phyloP scores from a whole-genome alignment of 352 stramenopile species.

The Pilasporangium apinafurcum region DNA sequence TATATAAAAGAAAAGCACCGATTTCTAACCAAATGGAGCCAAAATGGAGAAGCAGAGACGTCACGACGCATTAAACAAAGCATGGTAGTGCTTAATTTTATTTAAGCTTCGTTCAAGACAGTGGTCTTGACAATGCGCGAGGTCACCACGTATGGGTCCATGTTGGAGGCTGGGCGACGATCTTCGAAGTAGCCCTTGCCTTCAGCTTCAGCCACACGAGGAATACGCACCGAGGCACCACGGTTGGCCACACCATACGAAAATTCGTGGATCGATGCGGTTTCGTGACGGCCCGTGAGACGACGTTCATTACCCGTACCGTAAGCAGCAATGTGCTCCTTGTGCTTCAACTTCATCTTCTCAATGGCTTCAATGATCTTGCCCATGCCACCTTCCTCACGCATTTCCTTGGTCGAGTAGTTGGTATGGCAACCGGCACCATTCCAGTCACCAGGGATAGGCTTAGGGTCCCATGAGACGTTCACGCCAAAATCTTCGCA shows the following conservation, averaged over 20 bases:
- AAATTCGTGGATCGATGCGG: slow-evolving; percentile 94
- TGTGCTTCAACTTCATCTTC: slow-evolving; percentile 96
- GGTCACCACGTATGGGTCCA: slow-evolving; percentile 98
- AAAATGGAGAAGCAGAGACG: no score
- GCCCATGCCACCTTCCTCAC: slow-evolving; percentile 90
- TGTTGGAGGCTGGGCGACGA: slow-evolving; percentile 95
- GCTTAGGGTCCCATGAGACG: slow-evolving; percentile 96
- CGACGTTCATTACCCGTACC: slow-evolving; percentile 95
- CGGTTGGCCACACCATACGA: slow-evolving; percentile 97
- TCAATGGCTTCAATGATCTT: slow-evolving; percentile 97
- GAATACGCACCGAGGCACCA: slow-evolving; percentile 92
- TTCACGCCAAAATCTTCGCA: slow-evolving; percentile 97
- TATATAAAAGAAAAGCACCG: no score
- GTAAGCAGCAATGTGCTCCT: slow-evolving; percentile 96
- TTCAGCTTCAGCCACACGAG: slow-evolving; percentile 83
- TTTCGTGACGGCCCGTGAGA: slow-evolving; percentile 96
- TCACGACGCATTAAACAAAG: no score
- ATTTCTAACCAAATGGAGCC: no score
- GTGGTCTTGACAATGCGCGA: slow-evolving; percentile 96
- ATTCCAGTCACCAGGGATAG: slow-evolving; percentile 98
- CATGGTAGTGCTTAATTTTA: no score
- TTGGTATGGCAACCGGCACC: slow-evolving; percentile 95
- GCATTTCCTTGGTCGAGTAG: slow-evolving; percentile 96
- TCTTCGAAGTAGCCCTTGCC: slow-evolving; percentile 94
- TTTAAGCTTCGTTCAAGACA: slow-evolving; percentile 78